Conservation (phyloP, 208 protist species). For the Endotrypanum monterogeii region DNA sequence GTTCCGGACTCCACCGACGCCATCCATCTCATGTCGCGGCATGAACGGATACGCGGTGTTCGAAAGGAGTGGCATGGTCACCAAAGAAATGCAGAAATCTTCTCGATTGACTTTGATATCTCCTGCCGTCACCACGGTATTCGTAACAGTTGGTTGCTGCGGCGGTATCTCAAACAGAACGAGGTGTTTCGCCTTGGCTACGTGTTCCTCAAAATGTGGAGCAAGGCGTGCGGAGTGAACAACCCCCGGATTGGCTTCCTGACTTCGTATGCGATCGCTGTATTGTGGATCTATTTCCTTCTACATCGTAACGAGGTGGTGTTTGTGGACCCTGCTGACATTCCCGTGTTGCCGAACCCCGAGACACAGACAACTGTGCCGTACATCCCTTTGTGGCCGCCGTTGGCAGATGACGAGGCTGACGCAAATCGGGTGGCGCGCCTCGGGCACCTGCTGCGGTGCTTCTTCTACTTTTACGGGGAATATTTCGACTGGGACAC, state of each 20-base stretch:
- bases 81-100: conserved; percentile 57
- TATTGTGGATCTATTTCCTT: conserved; percentile 83
- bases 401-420: background rate
- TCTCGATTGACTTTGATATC: conserved; percentile 83
- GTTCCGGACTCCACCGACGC: conserved; percentile 36
- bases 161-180: conserved; percentile 56
- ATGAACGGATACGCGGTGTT: conserved; percentile 21
- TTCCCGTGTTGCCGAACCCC: conserved; percentile 30
- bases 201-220: conserved; percentile 82
- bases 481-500: conserved; percentile 51
- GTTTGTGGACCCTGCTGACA: conserved; percentile 49
- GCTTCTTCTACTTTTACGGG: conserved; percentile 69
- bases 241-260: conserved; percentile 74
- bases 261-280: conserved; percentile 74
- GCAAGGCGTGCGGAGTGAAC: conserved; percentile 74
- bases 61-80: conserved; percentile 38
- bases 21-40: conserved; percentile 38
- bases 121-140: conserved; percentile 65
- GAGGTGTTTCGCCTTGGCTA: conserved; percentile 60
- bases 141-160: conserved; percentile 85
- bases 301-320: conserved; percentile 29
- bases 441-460: conserved; percentile 42
- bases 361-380: conserved; percentile 21
- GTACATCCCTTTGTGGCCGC: conserved; percentile 62
- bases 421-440: conserved; percentile 9